Percentiles rank a stretch among this genome's conserved stretches.
phyloP scores from a whole-genome alignment of 2,329 filamentous ascomycete genomes.

The Mycogone perniciosa region DNA sequence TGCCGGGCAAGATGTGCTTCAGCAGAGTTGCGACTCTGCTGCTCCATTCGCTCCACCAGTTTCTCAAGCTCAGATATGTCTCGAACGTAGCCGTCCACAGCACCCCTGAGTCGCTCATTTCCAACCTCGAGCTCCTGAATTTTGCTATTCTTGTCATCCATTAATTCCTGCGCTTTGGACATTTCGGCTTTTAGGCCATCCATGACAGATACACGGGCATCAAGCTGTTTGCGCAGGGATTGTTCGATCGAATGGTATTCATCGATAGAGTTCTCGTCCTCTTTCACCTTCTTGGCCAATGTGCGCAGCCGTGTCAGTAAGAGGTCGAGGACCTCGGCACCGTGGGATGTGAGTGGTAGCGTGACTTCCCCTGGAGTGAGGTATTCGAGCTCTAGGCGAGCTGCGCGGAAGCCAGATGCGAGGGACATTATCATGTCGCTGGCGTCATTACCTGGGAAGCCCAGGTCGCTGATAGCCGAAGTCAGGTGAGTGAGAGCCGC shows the following conservation, averaged over 20 bases:
- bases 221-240: conserved; percentile 51
- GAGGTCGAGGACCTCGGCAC: conserved; percentile 50
- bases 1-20: conserved; percentile 29
- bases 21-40: conserved; percentile 24
- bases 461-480: conserved; percentile 40
- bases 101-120: conserved; percentile 44
- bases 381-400: conserved; percentile 56
- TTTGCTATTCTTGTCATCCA: conserved; percentile 32
- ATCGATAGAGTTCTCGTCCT: conserved; percentile 50
- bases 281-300: conserved; percentile 39
- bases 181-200: conserved; percentile 41
- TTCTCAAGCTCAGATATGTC: conserved; percentile 49
- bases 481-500: conserved; percentile 40
- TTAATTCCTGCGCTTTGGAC: conserved; percentile 23
- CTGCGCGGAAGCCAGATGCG: conserved; percentile 44
- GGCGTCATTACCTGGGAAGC: conserved; percentile 44
- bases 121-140: conserved; percentile 44
- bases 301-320: conserved; percentile 44
- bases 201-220: conserved; percentile 45
- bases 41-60: conserved; percentile 44
- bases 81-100: conserved; percentile 45
- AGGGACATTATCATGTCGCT: conserved; percentile 45
- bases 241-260: conserved; percentile 53
- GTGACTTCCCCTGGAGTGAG: conserved; percentile 53
- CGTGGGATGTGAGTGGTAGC: conserved; percentile 45